Conservation (phyloP, 2,329 filamentous ascomycete genomes). For the Nemania serpens region DNA sequence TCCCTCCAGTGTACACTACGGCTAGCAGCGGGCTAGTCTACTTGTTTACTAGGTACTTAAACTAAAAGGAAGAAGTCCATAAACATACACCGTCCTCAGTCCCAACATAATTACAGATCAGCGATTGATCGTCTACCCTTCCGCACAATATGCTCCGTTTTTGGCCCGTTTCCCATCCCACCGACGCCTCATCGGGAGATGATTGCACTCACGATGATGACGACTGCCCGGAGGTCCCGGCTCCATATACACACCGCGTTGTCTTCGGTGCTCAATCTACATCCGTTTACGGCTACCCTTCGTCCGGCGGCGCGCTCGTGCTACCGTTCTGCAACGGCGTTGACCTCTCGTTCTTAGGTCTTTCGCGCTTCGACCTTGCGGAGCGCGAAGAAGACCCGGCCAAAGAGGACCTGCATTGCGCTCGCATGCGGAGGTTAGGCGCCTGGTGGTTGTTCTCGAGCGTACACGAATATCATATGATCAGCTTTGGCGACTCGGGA, state of each 20-base stretch:
- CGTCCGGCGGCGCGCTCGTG: background rate
- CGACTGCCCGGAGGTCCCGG: too few species aligned
- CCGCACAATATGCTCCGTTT: too few species aligned
- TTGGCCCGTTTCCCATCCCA: too few species aligned
- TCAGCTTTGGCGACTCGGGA: background rate
- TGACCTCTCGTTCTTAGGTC: background rate
- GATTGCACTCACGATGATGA: too few species aligned
- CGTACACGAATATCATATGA: background rate
- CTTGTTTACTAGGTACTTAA: too few species aligned
- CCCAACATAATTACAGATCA: too few species aligned
- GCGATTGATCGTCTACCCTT: too few species aligned
- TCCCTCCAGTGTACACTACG: too few species aligned
- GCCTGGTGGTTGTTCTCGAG: background rate
- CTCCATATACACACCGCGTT: background rate
- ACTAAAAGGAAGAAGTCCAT: too few species aligned
- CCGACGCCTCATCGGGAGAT: too few species aligned
- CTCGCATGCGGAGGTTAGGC: background rate
- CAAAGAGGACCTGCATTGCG: background rate
- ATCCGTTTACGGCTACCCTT: background rate
- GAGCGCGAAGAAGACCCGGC: background rate
- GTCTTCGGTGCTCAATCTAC: background rate
- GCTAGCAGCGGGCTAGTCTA: too few species aligned
- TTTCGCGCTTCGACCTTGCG: background rate
- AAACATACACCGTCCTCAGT: too few species aligned
- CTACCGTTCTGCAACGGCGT: slow-evolving; percentile 1